Evolutionary conservation across 2,329 filamentous ascomycete genomes (phyloP).

Genomic region (Didymellaceae sp.): DNA sequence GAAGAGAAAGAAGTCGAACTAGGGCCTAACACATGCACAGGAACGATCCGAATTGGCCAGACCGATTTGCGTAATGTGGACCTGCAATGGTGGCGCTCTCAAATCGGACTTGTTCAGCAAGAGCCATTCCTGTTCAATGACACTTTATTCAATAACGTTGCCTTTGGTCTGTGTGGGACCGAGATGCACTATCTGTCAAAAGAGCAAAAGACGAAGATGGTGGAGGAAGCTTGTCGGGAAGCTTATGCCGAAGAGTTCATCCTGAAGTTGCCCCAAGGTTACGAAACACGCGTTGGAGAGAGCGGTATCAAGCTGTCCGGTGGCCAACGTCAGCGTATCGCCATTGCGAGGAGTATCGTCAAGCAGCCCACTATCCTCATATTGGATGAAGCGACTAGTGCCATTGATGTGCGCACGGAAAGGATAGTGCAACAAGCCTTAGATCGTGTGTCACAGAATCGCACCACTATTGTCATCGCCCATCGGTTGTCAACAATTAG

Average conservation of each 20-base stretch:
- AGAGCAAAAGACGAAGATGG: constrained; percentile 64
- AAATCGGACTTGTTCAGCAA: constrained; percentile 54
- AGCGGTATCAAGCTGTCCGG: constrained; percentile 78
- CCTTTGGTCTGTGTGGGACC: constrained; percentile 48
- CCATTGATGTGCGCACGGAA: constrained; percentile 64
- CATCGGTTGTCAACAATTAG: constrained; percentile 78
- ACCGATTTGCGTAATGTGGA: constrained; percentile 41
- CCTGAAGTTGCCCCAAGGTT: constrained; percentile 59
- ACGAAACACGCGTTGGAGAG: constrained; percentile 78
- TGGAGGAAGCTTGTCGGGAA: constrained; percentile 47
- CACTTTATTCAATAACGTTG: constrained; percentile 50
- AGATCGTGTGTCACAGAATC: constrained; percentile 63
- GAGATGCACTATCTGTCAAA: constrained; percentile 60
- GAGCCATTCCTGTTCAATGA: constrained; percentile 52
- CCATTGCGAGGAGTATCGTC: constrained; percentile 75
- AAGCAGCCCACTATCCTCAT: constrained; percentile 71
- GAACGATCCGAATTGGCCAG: constrained; percentile 37
- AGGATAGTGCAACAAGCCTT: constrained; percentile 64
- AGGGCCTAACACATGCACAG: constrained; percentile 43
- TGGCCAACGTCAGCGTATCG: constrained; percentile 84
- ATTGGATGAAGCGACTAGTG: constrained; percentile 78
- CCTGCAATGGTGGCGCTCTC: constrained; percentile 54
- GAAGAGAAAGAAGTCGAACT: constrained; percentile 27
- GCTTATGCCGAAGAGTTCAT: constrained; percentile 51
- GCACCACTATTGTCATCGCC: constrained; percentile 80